Conservation (phyloP, 129 eudicot species). For the Lactuca sativa region DNA sequence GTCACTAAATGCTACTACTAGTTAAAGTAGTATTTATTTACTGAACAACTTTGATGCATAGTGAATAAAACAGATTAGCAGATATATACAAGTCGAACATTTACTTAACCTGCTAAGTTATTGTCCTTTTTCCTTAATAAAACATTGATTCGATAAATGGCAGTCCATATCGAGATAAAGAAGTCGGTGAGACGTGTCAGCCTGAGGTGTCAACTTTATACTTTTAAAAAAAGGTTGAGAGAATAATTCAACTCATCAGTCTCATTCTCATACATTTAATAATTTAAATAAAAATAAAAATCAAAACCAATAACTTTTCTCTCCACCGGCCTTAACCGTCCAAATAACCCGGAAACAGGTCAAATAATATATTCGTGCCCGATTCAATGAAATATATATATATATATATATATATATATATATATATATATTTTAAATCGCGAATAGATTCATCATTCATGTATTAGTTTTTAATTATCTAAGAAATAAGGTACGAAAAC, state of each 20-base stretch:
- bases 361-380: neutral
- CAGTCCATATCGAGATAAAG: constrained; percentile 6
- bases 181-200: constrained; percentile 23
- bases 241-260: constrained; percentile 1
- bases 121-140: neutral
- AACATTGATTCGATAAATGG: neutral
- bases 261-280: neutral
- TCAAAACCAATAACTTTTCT: neutral
- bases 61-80: too few species aligned
- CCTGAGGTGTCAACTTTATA: constrained; percentile 9
- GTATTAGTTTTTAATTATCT: neutral
- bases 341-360: constrained; percentile 14
- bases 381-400: neutral
- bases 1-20: too few species aligned
- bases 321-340: constrained; percentile 33
- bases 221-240: constrained; percentile 3
- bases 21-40: too few species aligned
- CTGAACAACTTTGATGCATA: too few species aligned
- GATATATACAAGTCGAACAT: neutral
- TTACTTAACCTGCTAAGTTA: neutral
- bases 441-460: neutral
- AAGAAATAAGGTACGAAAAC: neutral
- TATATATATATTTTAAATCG: neutral
- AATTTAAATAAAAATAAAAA: neutral
- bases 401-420: too few species aligned